Base-by-base conservation (phyloP, 1,139 yeast species). In the Hansenula sp. region DNA sequence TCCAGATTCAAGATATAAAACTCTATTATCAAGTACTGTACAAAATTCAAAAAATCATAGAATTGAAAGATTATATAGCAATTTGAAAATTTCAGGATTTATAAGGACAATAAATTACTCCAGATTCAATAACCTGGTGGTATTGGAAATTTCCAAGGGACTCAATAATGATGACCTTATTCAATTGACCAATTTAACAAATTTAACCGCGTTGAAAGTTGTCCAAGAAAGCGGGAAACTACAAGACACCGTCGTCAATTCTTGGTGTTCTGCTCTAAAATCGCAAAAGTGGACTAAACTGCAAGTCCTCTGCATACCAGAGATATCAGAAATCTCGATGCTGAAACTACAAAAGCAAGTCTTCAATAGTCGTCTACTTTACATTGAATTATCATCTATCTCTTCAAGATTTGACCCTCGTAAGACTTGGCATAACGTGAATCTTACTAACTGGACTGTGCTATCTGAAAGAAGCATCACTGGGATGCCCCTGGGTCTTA, bases 21-120 rank as follows among this genome's bases (percentile, higher is more conserved):
- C 43, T 8, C 32, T 56, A 13, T 13, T 47, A 27, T 43, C 49
- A 24, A 43, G 41, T 5, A 42, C 45, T 5, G 16, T 46, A 0
- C 54, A 52, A 8, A 43, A 44, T 3, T 28, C 52, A 7, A 42
- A 31, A 4, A 46, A 49, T 9, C 61, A 58, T 39, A 43, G 63
- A 30, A 43, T 58, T 2, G 62, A 59, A 39, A 44, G 58, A 16
- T 33, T 58, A 1, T 56, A 52, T 25, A 43, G 51, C n/a, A 59
- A 58, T 41, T 25, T 54, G 12, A 38, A 45, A 6, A 25, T 53
- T 10, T 34, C 53, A 2, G 41, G 41, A 9, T 40, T 56, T 16
- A 47, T 48, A 10, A 37, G 38, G 7, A 25, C 49, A 0, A 28
- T 56, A 32, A 56, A 53, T 38, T 5, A 33, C 3, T 44, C 39